Evolutionary conservation across 2,329 filamentous ascomycete genomes (phyloP).

Genomic region (Trichophyton benhamiae): DNA sequence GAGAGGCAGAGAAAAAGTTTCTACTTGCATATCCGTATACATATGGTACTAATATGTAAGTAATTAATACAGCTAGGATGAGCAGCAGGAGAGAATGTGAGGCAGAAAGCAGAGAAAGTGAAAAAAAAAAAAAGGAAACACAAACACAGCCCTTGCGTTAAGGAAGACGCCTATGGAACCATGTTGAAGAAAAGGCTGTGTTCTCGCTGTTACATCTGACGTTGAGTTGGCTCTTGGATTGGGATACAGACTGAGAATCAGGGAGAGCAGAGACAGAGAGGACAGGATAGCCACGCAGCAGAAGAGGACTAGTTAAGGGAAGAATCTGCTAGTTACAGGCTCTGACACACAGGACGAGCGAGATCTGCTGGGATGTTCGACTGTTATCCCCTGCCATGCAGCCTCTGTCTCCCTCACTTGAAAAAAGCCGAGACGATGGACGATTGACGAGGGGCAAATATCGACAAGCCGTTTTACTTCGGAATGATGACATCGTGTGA

Average conservation of each 20-base stretch:
- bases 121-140: constrained; percentile 3
- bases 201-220: constrained; percentile 1
- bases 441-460: not conserved
- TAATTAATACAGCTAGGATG: constrained; percentile 2
- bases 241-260: constrained; percentile 2
- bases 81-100: constrained; percentile 7
- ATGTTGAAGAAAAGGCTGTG: not conserved
- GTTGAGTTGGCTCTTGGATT: constrained; percentile 1
- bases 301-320: not conserved
- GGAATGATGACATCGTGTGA: not conserved
- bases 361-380: not conserved
- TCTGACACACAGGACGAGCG: not conserved
- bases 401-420: not conserved
- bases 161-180: not conserved
- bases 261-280: not conserved
- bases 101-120: constrained; percentile 6
- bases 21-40: constrained; percentile 1
- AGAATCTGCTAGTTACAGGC: not conserved
- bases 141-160: not conserved
- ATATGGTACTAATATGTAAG: constrained; percentile 3
- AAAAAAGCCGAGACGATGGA: not conserved
- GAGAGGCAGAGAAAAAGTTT: not conserved
- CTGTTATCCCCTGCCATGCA: not conserved
- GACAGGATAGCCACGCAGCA: not conserved
- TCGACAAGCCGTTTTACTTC: not conserved